Evolutionary conservation across 257 asterid species (phyloP).

Genomic region (Solanum chiquidenum): DNA sequence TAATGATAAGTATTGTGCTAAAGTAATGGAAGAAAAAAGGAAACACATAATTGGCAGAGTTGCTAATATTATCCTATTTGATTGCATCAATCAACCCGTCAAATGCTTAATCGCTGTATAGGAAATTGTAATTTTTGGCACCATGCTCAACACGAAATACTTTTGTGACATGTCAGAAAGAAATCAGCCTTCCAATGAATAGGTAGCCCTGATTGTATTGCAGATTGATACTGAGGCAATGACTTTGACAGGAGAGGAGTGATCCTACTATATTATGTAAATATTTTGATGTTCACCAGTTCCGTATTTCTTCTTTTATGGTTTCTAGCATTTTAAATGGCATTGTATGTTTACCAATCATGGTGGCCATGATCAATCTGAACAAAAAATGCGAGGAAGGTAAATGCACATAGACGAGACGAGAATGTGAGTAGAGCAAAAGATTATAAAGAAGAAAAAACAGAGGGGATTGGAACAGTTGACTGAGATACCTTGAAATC

Average conservation of each 20-base stretch:
- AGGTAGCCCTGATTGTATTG: neutral
- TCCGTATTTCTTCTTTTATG: neutral
- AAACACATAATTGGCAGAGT: neutral
- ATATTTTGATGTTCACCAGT: neutral
- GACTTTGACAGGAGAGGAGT: neutral
- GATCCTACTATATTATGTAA: neutral
- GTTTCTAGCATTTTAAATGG: neutral
- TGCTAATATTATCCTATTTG: neutral
- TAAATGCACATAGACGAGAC: neutral
- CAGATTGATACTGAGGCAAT: neutral
- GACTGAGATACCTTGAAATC: neutral
- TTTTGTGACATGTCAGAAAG: neutral
- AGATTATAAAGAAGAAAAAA: neutral
- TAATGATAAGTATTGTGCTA: neutral
- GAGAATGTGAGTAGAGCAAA: neutral
- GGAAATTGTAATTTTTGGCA: neutral
- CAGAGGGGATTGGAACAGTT: neutral
- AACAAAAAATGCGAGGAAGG: neutral
- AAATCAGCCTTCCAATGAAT: neutral
- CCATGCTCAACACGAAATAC: neutral
- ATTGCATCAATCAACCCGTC: neutral
- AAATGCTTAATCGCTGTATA: neutral
- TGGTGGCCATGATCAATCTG: neutral
- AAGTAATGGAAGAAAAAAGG: neutral
- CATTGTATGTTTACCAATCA: neutral